Conservation (phyloP, 371 early-diverging fungal genomes). For the Circinella minor region DNA sequence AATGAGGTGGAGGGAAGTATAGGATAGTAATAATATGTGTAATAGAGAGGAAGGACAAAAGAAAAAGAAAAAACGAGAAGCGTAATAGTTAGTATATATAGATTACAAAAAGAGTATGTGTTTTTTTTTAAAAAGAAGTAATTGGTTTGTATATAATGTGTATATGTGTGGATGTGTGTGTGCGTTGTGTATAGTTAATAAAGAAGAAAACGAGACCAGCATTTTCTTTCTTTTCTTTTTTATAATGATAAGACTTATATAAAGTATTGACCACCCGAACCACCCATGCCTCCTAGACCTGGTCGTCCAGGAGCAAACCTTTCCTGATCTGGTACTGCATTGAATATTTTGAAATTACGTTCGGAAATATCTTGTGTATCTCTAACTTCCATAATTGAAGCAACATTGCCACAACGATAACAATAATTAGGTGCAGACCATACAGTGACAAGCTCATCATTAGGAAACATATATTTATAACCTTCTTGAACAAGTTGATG, state of each 20-base stretch:
- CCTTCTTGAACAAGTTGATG: slow-evolving; percentile 99
- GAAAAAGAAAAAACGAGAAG: not conserved
- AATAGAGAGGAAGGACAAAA: not conserved
- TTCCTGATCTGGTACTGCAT: slow-evolving; percentile 93
- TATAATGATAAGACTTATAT: slow-evolving; percentile 24
- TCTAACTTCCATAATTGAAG: slow-evolving; percentile 94
- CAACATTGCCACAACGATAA: slow-evolving; percentile 99
- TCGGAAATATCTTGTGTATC: slow-evolving; percentile 83
- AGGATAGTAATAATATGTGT: too few species aligned
- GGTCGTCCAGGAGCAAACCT: slow-evolving; percentile 44
- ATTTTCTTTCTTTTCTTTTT: not conserved
- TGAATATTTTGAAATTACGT: slow-evolving; percentile 90
- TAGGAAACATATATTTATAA: slow-evolving; percentile 97
- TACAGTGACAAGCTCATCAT: slow-evolving; percentile 97
- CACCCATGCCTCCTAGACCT: slow-evolving; percentile 33
- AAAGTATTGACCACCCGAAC: slow-evolving; percentile 55
- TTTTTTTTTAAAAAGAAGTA: not conserved
- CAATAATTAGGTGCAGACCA: slow-evolving; percentile 99
- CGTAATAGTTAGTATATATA: not conserved
- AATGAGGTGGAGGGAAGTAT: not conserved
- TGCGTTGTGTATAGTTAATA: not conserved
- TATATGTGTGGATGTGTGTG: not conserved
- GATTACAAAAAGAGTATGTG: not conserved
- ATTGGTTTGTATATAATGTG: not conserved
- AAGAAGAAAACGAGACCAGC: slow-evolving; percentile 6